phyloP scores from a whole-genome alignment of 1,284 basidiomycete species.

The Phlebopus sp. region DNA sequence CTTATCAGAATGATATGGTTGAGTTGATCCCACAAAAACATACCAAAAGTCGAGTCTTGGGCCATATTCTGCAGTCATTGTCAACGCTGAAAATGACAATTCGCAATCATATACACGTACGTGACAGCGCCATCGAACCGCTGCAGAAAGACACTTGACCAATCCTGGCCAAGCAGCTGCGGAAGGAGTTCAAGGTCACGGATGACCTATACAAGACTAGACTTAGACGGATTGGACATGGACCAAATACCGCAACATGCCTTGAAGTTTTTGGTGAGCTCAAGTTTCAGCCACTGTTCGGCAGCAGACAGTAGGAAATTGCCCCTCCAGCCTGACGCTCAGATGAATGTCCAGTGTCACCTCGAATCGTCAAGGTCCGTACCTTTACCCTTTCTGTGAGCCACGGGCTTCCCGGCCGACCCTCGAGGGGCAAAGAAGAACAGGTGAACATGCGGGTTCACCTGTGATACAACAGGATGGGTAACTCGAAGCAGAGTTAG shows the following conservation, averaged over 20 bases:
- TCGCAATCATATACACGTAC: constrained; percentile 42
- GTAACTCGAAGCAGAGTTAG: constrained; percentile 59
- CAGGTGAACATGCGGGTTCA: constrained; percentile 97
- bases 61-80: constrained; percentile 71
- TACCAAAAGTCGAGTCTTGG: constrained; percentile 74
- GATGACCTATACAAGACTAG: constrained; percentile 57
- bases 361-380: neutral
- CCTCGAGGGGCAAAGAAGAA: constrained; percentile 97
- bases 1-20: constrained; percentile 8
- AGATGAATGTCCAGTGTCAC: constrained; percentile 1
- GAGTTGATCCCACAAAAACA: constrained; percentile 20
- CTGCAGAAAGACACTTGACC: constrained; percentile 93
- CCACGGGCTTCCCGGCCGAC: constrained; percentile 91
- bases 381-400: constrained; percentile 91
- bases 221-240: neutral
- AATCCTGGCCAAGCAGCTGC: constrained; percentile 87
- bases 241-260: constrained; percentile 33
- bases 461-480: constrained; percentile 93
- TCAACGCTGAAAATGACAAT: constrained; percentile 26
- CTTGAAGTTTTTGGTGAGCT: constrained; percentile 94
- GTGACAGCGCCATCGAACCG: constrained; percentile 81
- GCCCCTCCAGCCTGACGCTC: constrained; percentile 79
- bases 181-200: constrained; percentile 91
- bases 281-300: constrained; percentile 92
- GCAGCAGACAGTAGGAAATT: constrained; percentile 92